These are phyloP conservation scores for Protomyces lactucae-debilis DNA, from an alignment of 1,139 yeast genomes.

Conservation along the genomic window DNA sequence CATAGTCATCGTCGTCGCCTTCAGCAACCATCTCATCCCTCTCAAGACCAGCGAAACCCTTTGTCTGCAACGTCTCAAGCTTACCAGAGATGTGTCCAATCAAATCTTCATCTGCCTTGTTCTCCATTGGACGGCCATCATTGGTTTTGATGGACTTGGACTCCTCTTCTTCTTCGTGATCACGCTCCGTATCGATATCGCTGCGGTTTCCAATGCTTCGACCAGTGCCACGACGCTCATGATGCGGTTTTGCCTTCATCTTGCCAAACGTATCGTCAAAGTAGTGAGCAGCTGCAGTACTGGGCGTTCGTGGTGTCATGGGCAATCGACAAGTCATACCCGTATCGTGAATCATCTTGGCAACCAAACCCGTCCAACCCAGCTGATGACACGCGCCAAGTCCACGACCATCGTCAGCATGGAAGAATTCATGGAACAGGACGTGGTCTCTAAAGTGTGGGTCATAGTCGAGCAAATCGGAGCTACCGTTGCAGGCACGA, in stretches of 20 bases:
- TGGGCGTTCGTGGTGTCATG: conserved; percentile 39
- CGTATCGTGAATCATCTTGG: conserved; percentile 80
- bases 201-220: conserved; percentile 23
- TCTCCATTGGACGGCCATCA: conserved; percentile 13
- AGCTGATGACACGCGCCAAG: conserved; percentile 93
- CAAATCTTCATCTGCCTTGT: conserved; percentile 13
- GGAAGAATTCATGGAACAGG: conserved; percentile 84
- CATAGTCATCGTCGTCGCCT: conserved; percentile 11
- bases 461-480: conserved; percentile 58
- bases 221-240: conserved; percentile 26
- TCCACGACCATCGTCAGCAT: conserved; percentile 94
- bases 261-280: conserved; percentile 40
- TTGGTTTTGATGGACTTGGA: conserved; percentile 17
- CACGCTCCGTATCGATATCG: conserved; percentile 2
- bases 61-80: conserved; percentile 5
- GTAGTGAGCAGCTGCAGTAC: conserved; percentile 42
- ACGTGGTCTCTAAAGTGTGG: conserved; percentile 70
- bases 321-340: conserved; percentile 32
- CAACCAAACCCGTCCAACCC: conserved; percentile 96
- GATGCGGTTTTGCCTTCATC: conserved; percentile 19
- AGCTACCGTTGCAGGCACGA: conserved; percentile 76
- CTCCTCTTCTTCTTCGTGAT: conserved; percentile 3
- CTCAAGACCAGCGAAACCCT: conserved; percentile 13
- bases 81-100: conserved; percentile 15
- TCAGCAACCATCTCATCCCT: conserved; percentile 11